Evolutionary conservation across 306 rosid species (phyloP), one percentile per base, ranked within the genome.

Genomic region (Canavalia ensiformis): DNA sequence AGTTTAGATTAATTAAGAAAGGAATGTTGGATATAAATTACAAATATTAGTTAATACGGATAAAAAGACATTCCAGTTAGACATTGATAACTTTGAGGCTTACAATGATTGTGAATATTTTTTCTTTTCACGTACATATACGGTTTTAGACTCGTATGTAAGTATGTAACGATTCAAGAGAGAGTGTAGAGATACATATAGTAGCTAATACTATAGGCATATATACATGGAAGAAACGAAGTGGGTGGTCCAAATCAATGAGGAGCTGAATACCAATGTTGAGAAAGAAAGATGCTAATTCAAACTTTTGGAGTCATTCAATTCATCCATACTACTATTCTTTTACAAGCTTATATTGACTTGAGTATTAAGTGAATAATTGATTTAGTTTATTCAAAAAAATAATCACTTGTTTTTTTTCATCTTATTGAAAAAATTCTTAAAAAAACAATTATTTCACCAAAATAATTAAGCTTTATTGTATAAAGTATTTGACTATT

Each of bases 181-280:
- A 59, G 42, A 59, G 6, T 8, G 37, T 8, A 37, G 34, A 5
- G 60, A 3, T 1, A 57, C 31, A 6, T 29, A 56, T 2, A 9
- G 44, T 59, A 46, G 28, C 56, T 18, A 18, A 18, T 18, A 18
- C 25, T 18, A 18, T 18, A 45, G 18, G 4, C 63, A 58, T 2
- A 12, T 6, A 18, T 18, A 18, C 25, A 82, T 87, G 84, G 84
- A 70, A 62, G 76, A 60, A 45, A 41, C 9, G 18, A 52, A 81
- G 6, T 86, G 88, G 88, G 60, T 86, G 42, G 50, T 68, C 8
- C 75, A 77, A 83, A 82, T 86, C 60, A 77, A 77, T 2, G 54
- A 81, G 0, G 83, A 77, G 66, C 56, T 84, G 25, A 18, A 18
- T 18, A 18, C 25, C 25, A 18, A 18, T 18, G 25, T 18, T 18